Percentiles rank a stretch among this genome's conserved stretches.
These are phyloP conservation scores for Uromyces viciae-fabae DNA, from an alignment of 1,284 basidiomycete genomes.

Conservation along the genomic window DNA sequence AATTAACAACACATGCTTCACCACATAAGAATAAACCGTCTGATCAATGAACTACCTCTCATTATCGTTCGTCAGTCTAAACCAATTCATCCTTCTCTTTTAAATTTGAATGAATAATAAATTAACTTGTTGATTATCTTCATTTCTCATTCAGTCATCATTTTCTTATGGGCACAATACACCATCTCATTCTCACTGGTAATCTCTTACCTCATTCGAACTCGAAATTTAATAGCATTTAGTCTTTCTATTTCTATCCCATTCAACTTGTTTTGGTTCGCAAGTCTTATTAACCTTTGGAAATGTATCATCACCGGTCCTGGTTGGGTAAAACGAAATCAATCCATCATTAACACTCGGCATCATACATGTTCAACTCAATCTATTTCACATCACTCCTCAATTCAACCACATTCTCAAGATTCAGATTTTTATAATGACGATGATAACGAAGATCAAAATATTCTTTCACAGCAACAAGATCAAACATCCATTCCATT, in stretches of 20 bases:
- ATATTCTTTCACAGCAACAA: background rate
- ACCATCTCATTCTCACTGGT: conserved; percentile 29
- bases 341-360: background rate
- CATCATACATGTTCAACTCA: background rate
- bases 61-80: conserved; percentile 36
- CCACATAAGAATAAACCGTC: background rate
- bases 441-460: background rate
- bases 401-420: background rate
- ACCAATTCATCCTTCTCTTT: background rate
- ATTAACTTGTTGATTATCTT: background rate
- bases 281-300: conserved; percentile 24
- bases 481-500: background rate
- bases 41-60: conserved; percentile 39
- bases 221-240: background rate
- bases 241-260: conserved; percentile 7
- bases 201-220: conserved; percentile 17
- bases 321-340: conserved; percentile 23
- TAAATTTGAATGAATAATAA: background rate
- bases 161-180: conserved; percentile 34
- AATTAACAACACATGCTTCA: no score
- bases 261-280: conserved; percentile 27
- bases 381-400: background rate
- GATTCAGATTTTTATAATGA: background rate
- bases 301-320: conserved; percentile 27
- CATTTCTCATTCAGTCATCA: conserved; percentile 1